Evolutionary conservation across 257 asterid species (phyloP), one percentile per base, ranked within the genome.

Genomic region (Dorcoceras hygrometricum): DNA sequence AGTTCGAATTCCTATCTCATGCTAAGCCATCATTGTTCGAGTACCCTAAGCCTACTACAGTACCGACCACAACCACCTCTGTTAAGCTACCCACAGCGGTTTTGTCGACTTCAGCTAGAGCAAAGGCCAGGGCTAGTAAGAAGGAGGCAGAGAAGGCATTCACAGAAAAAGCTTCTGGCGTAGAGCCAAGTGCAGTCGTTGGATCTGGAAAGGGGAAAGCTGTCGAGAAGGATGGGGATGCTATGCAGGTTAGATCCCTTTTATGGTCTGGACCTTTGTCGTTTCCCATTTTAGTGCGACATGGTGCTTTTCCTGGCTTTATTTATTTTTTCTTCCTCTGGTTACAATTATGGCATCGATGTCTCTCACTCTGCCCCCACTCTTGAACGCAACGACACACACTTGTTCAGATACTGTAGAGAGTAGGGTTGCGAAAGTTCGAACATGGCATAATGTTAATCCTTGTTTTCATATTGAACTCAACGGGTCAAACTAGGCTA

Each of bases 61-160:
- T 87, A 36, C 75, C 95, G 68, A 78, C 94, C 8, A 71, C 95
- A 26, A 69, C 95, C 29, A 83, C 95, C 28, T 83, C 95, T 29
- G 95, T 78, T 64, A 94, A 87, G 71, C 87, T 94, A 68, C 98
- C 99, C 34, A 84, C 99, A 0, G 99, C 98, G 0, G 92, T 90
- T 69, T 75, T 94, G 69, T 94, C 99, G 4, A 94, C 98, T 2
- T 94, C 99, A 6, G 96, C 80, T 24, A 87, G 88, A 75, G 96
- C 96, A 65, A 87, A 89, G 78, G 90, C 96, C 32, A 81, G 96
- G 81, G 89, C 90, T 59, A 82, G 68, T 73, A 94, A 88, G 83
- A 94, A 88, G 77, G 99, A 90, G 70, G 95, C 95, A 0, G 99
- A 90, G 77, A 88, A 86, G 77, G 84, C 87, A 39, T 64, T 34